Conservation (phyloP, 169 alveolate genomes). For the Plasmodium blacklocki region DNA sequence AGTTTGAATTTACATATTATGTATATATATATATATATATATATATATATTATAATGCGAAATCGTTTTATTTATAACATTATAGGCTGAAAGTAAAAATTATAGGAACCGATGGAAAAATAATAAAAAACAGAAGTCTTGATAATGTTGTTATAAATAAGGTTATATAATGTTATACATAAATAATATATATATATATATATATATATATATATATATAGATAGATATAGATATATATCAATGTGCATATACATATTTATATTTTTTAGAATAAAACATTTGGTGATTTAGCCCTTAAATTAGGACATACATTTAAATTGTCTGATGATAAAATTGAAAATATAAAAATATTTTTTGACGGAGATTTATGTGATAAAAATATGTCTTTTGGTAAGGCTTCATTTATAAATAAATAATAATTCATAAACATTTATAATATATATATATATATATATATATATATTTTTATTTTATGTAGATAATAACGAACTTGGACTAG, state of each 20-base stretch:
- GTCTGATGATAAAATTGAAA: conserved; percentile 55
- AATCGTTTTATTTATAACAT: neutral
- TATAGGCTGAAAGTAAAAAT: conserved; percentile 63
- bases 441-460: neutral
- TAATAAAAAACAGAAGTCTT: conserved; percentile 48
- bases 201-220: neutral
- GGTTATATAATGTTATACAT: conserved; percentile 20
- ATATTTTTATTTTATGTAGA: conserved; percentile 2
- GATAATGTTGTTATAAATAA: conserved; percentile 70
- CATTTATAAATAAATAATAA: neutral
- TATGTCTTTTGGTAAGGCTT: conserved; percentile 41
- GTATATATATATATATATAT: neutral
- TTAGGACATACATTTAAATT: conserved; percentile 59
- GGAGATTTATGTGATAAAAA: conserved; percentile 64
- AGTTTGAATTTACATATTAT: neutral
- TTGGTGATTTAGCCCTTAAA: conserved; percentile 52
- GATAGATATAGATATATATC: neutral
- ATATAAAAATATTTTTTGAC: conserved; percentile 64
- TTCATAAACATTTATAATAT: neutral
- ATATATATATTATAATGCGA: neutral
- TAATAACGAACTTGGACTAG: conserved; percentile 57
- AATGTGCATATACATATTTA: neutral
- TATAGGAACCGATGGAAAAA: conserved; percentile 61
- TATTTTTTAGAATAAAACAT: conserved; percentile 40
- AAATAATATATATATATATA: neutral